Evolutionary conservation across 1,284 basidiomycete genomes (phyloP), one percentile per base, ranked within the genome.

Genomic region (Flammula alnicola): DNA sequence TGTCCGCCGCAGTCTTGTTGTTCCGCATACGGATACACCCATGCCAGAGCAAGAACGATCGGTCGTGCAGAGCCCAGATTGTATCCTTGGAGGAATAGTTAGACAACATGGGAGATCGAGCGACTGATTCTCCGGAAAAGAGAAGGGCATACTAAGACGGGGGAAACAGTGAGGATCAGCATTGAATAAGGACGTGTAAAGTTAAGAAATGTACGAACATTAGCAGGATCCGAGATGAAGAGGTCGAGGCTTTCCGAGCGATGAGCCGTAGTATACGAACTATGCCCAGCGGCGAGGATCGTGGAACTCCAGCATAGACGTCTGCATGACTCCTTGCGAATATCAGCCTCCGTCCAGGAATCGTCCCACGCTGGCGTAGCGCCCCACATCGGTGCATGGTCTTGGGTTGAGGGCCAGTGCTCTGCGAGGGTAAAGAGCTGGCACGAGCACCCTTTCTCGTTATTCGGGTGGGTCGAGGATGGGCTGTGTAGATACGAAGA

Each of bases 291-390:
- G 8, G 79, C 73, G 10, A 88, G 71, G 48, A 75, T 73, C 63
- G 88, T 72, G 1, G 81, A 68, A 61, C 82, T 84, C 88, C 88
- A 91, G 47, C 83, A 85, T 20, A 90, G 63, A 32, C 87, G 71
- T n/a, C 88, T 78, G 57, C 80, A 84, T 49, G 83, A 83, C 61
- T 91, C 88, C 63, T 80, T 85, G 46, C 75, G 70, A 50, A 88
- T 77, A 54, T 90, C 86, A 1, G 69, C 75, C 39, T 83, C 80
- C n/a, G 75, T 70, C 77, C 79, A 84, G 14, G 71, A 66, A 12
- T 69, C 62, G 47, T 78, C 73, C 86, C 86, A 91, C 20, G 79
- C 81, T 0, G 86, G 80, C 3, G 84, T 82, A 37, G 74, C 69
- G 17, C 75, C 59, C 86, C 86, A 89, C 47, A 84, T 61, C 1